Conservation (phyloP, 441 rosid genomes). For the Viola pubescens region DNA sequence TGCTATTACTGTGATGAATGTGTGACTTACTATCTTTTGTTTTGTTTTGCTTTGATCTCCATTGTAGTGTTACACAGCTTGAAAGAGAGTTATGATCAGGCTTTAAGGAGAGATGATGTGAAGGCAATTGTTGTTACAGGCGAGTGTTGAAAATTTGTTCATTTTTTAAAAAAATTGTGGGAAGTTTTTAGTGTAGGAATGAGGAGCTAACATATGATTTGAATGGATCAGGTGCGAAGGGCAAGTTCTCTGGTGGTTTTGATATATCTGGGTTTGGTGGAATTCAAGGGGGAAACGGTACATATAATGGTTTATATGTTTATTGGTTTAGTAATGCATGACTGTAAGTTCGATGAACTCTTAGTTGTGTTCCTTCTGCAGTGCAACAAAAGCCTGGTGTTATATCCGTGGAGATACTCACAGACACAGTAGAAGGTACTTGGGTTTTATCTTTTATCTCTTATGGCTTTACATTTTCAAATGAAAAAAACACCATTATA, state of each 20-base stretch:
- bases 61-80: slow-evolving; percentile 65
- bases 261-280: slow-evolving; percentile 71
- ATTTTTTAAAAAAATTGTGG: not conserved
- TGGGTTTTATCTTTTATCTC: not conserved
- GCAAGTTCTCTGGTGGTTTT: slow-evolving; percentile 94
- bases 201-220: slow-evolving; percentile 13
- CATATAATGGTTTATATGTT: slow-evolving; percentile 10
- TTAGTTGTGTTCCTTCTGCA: slow-evolving; percentile 32
- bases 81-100: slow-evolving; percentile 67
- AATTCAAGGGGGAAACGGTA: slow-evolving; percentile 54
- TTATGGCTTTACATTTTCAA: no score
- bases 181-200: not conserved
- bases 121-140: slow-evolving; percentile 92
- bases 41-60: no score
- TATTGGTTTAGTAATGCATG: not conserved
- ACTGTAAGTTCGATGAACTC: slow-evolving; percentile 1
- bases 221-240: slow-evolving; percentile 59
- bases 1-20: not conserved
- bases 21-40: slow-evolving; percentile 6
- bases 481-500: slow-evolving; percentile 5
- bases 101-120: slow-evolving; percentile 76
- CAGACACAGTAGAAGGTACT: slow-evolving; percentile 72
- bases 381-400: slow-evolving; percentile 52
- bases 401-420: slow-evolving; percentile 51
- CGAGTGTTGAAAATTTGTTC: slow-evolving; percentile 17